Base-by-base conservation (phyloP, 441 rosid genomes). In the Capsella rubella region DNA sequence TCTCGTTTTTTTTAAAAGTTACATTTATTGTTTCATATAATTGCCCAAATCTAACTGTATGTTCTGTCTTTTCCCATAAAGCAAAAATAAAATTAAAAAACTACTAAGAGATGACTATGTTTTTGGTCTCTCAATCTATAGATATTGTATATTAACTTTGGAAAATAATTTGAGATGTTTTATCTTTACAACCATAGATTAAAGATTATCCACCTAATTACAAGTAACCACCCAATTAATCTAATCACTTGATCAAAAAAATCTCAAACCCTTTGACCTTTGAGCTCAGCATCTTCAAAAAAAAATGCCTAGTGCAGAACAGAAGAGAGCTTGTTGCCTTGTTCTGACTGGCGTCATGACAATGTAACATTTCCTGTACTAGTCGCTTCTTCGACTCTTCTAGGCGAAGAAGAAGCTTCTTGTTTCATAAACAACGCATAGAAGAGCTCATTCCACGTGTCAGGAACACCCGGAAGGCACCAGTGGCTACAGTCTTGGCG, bases 401-500 rank as follows among this genome's bases (percentile, higher is more conserved):
- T 5, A 34, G 52, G 58, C 34, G 72, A 29, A 53, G 37, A 16
- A 31, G 77, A 59, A 67, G 70, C 73, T 21, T 73, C 81, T 50
- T 57, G 83, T 77, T 88, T 88, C 37, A 90, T 74, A 67, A 90
- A 81, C 55, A 85, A 25, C 0, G 96, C 96, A 34, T 84, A 90
- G 32, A 95, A 85, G 31, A 95, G 83, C 83, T 95, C 98, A 14
- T 95, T 92, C 99, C 98, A 95, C 21, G 92, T 70, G 74, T 95
- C 98, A 0, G 99, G 99, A 45, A 92, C 95, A 11, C 99, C 97
- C 0, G 98, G 99, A 47, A 95, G 83, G 79, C 97, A 95, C 99
- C 99, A 95, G 67, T 95, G 99, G 82, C 99, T 95, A 83, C 99
- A 95, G 81, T 95, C 99, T 79, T 95, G 96, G 65, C 95, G 76